Evolutionary conservation across 1,284 basidiomycete genomes (phyloP).

Genomic region (Lentinula novae-zelandiae): DNA sequence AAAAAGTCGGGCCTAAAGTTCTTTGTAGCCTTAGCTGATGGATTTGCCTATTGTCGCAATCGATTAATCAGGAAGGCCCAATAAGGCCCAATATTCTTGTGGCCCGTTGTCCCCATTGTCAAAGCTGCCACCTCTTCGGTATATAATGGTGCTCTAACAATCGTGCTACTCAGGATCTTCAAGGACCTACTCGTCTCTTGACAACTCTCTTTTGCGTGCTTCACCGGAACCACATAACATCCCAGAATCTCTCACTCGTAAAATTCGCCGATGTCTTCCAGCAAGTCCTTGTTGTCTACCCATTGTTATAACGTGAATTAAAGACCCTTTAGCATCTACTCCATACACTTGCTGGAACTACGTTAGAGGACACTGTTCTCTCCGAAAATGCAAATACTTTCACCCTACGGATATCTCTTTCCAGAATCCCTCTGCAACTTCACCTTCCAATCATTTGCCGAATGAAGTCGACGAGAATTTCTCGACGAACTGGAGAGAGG

Average conservation of each 20-base stretch:
- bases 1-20: too few relatives aligned
- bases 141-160: not conserved
- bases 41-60: not conserved
- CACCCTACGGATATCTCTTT: conserved; percentile 19
- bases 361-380: conserved; percentile 24
- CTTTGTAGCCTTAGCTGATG: not conserved
- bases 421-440: not conserved
- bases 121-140: not conserved
- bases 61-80: not conserved
- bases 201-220: not conserved
- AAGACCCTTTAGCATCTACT: conserved; percentile 22
- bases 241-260: too few relatives aligned
- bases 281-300: not conserved
- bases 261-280: too few relatives aligned
- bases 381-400: conserved; percentile 27
- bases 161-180: too few relatives aligned
- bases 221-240: too few relatives aligned
- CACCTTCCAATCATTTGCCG: conserved; percentile 1
- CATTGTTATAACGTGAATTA: not conserved
- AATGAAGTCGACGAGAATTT: not conserved
- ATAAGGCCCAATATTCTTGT: not conserved
- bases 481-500: conserved; percentile 12
- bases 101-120: not conserved
- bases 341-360: conserved; percentile 22
- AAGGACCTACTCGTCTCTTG: not conserved